Percentiles rank a stretch among this genome's conserved stretches.
phyloP scores from a whole-genome alignment of 2,329 filamentous ascomycete genomes.

The Lecanicillium sp. region DNA sequence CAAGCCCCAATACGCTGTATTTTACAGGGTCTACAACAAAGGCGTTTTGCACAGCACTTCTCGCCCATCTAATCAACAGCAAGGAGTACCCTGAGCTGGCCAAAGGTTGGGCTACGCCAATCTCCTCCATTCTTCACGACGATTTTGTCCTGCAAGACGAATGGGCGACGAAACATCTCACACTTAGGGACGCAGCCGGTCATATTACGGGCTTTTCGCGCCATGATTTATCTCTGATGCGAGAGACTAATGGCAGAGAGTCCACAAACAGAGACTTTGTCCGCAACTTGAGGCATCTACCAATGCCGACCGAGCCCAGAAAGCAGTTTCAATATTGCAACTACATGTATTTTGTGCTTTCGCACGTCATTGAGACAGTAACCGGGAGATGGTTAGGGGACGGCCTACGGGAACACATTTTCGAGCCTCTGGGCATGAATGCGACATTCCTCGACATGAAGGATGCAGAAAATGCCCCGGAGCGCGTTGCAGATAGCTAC shows the following conservation, averaged over 20 bases:
- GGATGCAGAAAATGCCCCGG: conserved; percentile 14
- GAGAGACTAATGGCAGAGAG: conserved; percentile 1
- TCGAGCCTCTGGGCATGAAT: conserved; percentile 34
- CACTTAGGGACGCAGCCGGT: conserved; percentile 3
- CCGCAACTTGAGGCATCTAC: conserved; percentile 35
- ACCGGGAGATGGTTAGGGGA: conserved; percentile 27
- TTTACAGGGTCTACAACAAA: background rate
- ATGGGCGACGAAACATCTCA: conserved; percentile 5
- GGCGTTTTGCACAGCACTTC: background rate
- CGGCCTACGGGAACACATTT: conserved; percentile 32
- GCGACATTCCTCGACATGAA: conserved; percentile 26
- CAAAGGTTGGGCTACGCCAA: conserved; percentile 3
- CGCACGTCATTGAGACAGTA: conserved; percentile 36
- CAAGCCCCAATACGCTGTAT: background rate
- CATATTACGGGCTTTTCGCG: conserved; percentile 5
- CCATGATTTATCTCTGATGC: background rate
- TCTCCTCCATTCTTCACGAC: conserved; percentile 6
- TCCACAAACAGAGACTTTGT: conserved; percentile 27
- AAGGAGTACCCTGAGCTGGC: background rate
- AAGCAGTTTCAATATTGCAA: conserved; percentile 40
- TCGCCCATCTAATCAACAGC: background rate
- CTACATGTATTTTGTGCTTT: conserved; percentile 36
- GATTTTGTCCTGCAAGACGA: conserved; percentile 8
- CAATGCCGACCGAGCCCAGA: conserved; percentile 33
- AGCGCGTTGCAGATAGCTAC: conserved; percentile 32